Evolutionary conservation across 208 protist species (phyloP), one percentile per base, ranked within the genome.

Genomic region (Polymyxa betae): DNA sequence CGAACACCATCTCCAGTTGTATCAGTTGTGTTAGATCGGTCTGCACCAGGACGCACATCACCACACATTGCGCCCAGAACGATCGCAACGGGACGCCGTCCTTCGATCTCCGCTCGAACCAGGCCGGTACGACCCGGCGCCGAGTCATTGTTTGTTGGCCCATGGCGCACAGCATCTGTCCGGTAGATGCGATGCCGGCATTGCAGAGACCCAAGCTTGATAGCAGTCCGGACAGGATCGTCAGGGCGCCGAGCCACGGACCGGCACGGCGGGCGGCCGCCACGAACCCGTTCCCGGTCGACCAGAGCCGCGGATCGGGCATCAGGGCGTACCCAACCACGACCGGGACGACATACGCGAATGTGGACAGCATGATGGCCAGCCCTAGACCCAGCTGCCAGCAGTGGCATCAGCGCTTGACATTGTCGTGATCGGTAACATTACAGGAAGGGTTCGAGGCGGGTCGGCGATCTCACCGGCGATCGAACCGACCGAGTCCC

Each of bases 81-180:
- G 88, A 5, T 20, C n/a, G 5, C 5, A 20, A 38, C 66, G 88
- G 88, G 5, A 45, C n/a, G 1, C 88, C 88, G 29, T 40, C n/a
- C 12, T 45, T 72, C 16, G 49, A 66, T 16, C 5, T 32, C 32
- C n/a, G 5, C 12, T 32, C 88, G 12, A 89, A 20, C 88, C 88
- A 89, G 60, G 60, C 88, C 54, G 88, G 88, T 45, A 89, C 60
- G 29, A 89, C 45, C 1, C 72, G 72, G n/a, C 72, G 35, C 72
- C 72, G n/a, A 43, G 5, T 82, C 16, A 20, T 5, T 20, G 72
- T 38, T 82, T 12, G 40, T 35, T 43, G 72, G 35, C 35, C 72
- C 72, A 82, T 82, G 35, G 72, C 5, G 72, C 72, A 82, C 35
- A 35, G 16, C 72, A 82, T n/a, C 35, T 82, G 72, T 38, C 5